phyloP scores from a whole-genome alignment of 495 filamentous ascomycete genomes.

The Penicillium taxi region DNA sequence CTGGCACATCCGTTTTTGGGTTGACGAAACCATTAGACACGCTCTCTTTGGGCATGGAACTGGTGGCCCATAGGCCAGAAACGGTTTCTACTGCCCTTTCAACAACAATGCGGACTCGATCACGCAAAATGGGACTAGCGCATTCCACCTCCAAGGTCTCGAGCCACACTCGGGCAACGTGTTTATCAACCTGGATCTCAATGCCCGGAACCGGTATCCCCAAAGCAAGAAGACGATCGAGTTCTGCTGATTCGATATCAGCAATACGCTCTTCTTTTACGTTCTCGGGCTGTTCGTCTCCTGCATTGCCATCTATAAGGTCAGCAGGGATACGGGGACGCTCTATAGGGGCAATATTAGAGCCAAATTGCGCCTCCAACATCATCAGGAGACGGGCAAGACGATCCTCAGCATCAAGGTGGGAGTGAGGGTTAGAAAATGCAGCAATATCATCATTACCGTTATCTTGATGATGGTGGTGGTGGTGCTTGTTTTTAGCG shows the following conservation, averaged over 20 bases:
- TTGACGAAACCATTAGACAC: conserved; percentile 16
- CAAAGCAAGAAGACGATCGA: conserved; percentile 63
- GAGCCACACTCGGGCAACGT: conserved; percentile 82
- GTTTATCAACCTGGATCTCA: conserved; percentile 78
- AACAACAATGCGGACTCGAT: conserved; percentile 78
- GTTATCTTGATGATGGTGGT: conserved; percentile 38
- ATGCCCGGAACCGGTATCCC: conserved; percentile 86
- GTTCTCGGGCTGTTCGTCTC: conserved; percentile 15
- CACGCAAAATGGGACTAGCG: conserved; percentile 58
- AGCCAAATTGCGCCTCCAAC: conserved; percentile 92
- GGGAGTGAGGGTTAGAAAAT: conserved; percentile 60
- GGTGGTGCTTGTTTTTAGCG: conserved; percentile 50
- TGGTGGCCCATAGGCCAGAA: conserved; percentile 58
- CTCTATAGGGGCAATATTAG: conserved; percentile 63
- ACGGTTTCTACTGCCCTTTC: conserved; percentile 89
- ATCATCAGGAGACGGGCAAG: conserved; percentile 85
- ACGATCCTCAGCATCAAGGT: conserved; percentile 61
- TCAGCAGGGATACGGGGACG: conserved; percentile 48
- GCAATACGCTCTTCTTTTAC: conserved; percentile 40
- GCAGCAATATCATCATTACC: conserved; percentile 19
- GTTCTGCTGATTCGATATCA: conserved; percentile 51
- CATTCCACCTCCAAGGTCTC: conserved; percentile 89
- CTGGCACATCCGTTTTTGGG: conserved; percentile 7
- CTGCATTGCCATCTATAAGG: conserved; percentile 31
- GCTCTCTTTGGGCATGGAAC: conserved; percentile 15